Base-by-base conservation (phyloP, 768 basidiomycete genomes). In the Leccinum aurantiacum region DNA sequence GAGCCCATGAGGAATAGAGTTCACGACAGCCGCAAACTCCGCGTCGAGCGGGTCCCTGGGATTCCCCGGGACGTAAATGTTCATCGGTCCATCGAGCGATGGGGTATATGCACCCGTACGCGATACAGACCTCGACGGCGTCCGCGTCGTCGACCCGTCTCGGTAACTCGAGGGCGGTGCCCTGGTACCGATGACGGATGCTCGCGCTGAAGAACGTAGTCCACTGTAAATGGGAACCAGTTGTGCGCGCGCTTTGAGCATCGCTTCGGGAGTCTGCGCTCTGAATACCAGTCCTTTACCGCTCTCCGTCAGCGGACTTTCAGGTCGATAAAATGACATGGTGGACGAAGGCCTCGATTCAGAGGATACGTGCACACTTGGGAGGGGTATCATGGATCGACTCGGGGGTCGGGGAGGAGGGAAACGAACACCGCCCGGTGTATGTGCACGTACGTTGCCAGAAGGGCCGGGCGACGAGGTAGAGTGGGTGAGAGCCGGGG, bases 371-470 rank as follows among this genome's bases (percentile, higher is more conserved):
- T 89, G 87, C 3, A 92, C 77, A 63, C 81, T 86, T 8, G 91
- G 91, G 25, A 91, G 80, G 22, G 91, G 91, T 58, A 93, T 91
- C 84, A 84, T 88, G 6, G 92, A 93, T 56, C 89, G 83, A 67
- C 91, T 91, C 2, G 91, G 90, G 29, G 91, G 91, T 35, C 91
- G 82, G 11, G 85, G 82, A 29, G 84, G 84, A 67, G 86, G 87
- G 14, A 72, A 65, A 49, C 71, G 76, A 31, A 75, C 52, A 69
- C 77, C 71, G 27, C 74, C 74, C 2, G 84, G 82, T 22, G 81
- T 77, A 47, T 73, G 69, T 19, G 78, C 64, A 51, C 76, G 74
- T 25, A 59, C 57, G 57, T 57, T 46, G 22, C 48, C 46, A 14
- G 67, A 60, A 50, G 64, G 38, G 54, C 78, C 80, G 15, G 77